These are phyloP conservation scores for Wallacemonas rigidus DNA, from an alignment of 208 protist genomes.

Conservation along the genomic window DNA sequence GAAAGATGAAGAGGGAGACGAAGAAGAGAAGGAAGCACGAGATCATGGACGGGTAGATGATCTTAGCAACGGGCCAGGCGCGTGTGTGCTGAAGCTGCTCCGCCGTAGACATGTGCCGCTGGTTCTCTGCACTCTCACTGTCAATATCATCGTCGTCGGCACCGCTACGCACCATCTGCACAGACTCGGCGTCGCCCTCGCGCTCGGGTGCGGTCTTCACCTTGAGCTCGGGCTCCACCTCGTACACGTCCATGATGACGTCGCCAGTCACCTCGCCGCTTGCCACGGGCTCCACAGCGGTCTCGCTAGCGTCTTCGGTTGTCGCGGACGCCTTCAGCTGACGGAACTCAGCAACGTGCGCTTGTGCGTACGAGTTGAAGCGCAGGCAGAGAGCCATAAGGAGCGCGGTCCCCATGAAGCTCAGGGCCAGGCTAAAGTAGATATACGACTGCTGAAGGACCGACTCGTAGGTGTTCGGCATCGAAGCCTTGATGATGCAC, in stretches of 20 bases:
- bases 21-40: conserved; percentile 49
- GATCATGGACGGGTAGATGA: conserved; percentile 45
- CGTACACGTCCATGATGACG: conserved; percentile 3
- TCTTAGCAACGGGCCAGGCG: conserved; percentile 34
- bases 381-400: conserved; percentile 58
- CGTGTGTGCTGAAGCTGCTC: conserved; percentile 49
- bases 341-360: conserved; percentile 73
- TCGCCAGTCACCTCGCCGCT: conserved; percentile 8
- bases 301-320: conserved; percentile 6
- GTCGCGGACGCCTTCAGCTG: conserved; percentile 26
- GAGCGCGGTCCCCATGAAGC: conserved; percentile 58
- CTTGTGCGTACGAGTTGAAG: conserved; percentile 68
- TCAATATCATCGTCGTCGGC: conserved; percentile 1
- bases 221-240: conserved; percentile 30
- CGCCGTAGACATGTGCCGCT: conserved; percentile 60
- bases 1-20: conserved; percentile 55
- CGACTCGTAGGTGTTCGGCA: conserved; percentile 49
- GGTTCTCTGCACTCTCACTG: conserved; percentile 27
- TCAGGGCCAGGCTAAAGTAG: conserved; percentile 78
- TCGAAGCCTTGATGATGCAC: conserved; percentile 85
- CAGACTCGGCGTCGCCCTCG: conserved; percentile 26
- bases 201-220: conserved; percentile 12
- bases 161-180: conserved; percentile 6
- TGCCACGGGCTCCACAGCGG: conserved; percentile 4
- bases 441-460: conserved; percentile 60